These are phyloP conservation scores for Vitis hybrid DNA, from an alignment of 177 flowering plant species.

Conservation along the genomic window DNA sequence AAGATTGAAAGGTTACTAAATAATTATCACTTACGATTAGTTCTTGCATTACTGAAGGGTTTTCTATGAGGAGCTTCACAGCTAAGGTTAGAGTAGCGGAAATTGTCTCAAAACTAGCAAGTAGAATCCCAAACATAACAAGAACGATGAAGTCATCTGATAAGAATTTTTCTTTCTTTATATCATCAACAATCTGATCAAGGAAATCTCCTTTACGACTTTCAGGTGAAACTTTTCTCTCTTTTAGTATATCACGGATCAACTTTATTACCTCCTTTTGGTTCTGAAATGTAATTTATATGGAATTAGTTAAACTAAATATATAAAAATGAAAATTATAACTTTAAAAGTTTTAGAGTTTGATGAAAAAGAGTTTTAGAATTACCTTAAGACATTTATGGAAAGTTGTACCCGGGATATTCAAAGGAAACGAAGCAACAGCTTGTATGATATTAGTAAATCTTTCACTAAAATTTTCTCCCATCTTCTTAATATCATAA, in stretches of 20 bases:
- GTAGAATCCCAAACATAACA: constrained; percentile 25
- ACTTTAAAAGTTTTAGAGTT: no score
- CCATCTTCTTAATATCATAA: constrained; percentile 12
- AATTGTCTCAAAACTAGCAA: constrained; percentile 30
- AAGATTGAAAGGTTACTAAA: no score
- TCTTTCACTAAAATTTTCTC: constrained; percentile 7
- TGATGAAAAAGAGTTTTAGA: no score
- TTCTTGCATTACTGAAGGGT: constrained; percentile 25
- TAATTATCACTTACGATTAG: constrained; percentile 19
- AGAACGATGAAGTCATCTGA: constrained; percentile 14
- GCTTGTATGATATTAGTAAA: constrained; percentile 8
- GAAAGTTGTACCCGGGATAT: constrained; percentile 26
- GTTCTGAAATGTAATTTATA: neutral
- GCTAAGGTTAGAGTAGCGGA: constrained; percentile 22
- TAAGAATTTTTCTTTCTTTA: constrained; percentile 15
- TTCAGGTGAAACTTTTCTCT: constrained; percentile 3
- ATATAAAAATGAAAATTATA: no score
- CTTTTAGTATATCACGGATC: neutral
- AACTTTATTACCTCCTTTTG: constrained; percentile 1
- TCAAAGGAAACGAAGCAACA: constrained; percentile 23
- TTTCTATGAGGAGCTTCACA: constrained; percentile 22
- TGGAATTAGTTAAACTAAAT: neutral
- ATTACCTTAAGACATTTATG: constrained; percentile 22
- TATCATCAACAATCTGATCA: constrained; percentile 15
- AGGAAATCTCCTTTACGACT: constrained; percentile 23